Evolutionary conservation across 345 rosid species (phyloP), one percentile per base, ranked within the genome.

Genomic region (Turnera subulata): DNA sequence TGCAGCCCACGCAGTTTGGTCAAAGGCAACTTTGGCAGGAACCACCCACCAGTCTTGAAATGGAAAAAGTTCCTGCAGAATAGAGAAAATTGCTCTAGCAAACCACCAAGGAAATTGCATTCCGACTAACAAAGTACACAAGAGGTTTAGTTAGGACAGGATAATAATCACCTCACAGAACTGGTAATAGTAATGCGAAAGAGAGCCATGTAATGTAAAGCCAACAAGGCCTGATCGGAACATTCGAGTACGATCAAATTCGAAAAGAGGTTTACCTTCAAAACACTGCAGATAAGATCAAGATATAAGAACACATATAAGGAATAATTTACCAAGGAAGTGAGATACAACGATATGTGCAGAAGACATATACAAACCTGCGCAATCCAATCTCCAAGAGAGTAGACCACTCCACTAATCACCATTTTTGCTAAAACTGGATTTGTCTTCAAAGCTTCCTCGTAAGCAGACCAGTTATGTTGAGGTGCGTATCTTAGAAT

Each of bases 31-130:
- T 81, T 87, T 93, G 11, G 47, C 99, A 45, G 96, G 99, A 76
- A 93, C 92, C 61, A 85, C 94, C 99, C 99, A 93, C 99, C 96
- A 93, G 61, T 83, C 97, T 58, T 75, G 81, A 46, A 71, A 87
- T 40, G 99, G 99, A 38, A 93, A 81, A 69, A 93, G 94, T 63
- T 56, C 82, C 95, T 86, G 66, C 4, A 38, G 24, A 29, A 52
- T 16, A 54, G 29, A 45, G 29, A 9, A 48, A 53, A 52, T 4
- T 4, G 19, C 2, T 15, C 7, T 10, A n/a, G 24, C 23, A 42
- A 19, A 13, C 12, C 4, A 21, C 39, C 21, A 22, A 38, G 37
- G 4, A 14, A 53, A 40, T 17, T 21, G 23, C 12, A 20, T 20
- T 57, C 11, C 20, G 16, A 39, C 5, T 23, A 43, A 59, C 1